Base-by-base conservation (phyloP, 2,329 filamentous ascomycete genomes). In the Eutypa lata region DNA sequence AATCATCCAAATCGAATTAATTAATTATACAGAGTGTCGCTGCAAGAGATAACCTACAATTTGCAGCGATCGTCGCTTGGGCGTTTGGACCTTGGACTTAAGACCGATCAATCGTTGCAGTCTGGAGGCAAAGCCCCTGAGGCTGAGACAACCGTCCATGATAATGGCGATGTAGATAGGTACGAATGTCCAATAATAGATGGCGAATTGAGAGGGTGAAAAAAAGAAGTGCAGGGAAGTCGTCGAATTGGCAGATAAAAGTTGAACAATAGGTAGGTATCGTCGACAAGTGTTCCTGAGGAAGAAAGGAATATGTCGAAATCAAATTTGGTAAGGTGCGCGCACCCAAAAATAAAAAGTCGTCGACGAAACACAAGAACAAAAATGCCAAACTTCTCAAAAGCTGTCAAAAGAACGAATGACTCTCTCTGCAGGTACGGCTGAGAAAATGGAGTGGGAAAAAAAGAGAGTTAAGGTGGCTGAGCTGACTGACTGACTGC, bases 11-110 rank as follows among this genome's bases (percentile, higher is more conserved):
- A 38, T 10, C 24, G 11, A n/a, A 37, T 19, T 47, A 11, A 14
- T 37, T n/a, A 26, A 31, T 31, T 43, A 43, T 42, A 31, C n/a
- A n/a, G n/a, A n/a, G n/a, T n/a, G 38, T 40, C 19, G 47, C 10
- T 31, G 10, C 26, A 31, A 18, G 21, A 24, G 28, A 31, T 22
- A 35, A 62, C 65, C 47, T 61, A 67, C 65, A 35, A 67, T 67
- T 44, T 65, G 60, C 18, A 67, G 48, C 14, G 57, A 50, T 26
- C 53, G 58, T 54, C 63, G 61, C 53, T 67, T 59, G 10, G 57
- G 49, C 4, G 54, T 47, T 33, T 54, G 35, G 16, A 55, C 47
- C 47, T 63, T 60, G 22, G 61, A 51, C 49, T 61, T 64, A 37
- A 52, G 22, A 19, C 62, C 61, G 24, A 65, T 33, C 49, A 65